These are phyloP conservation scores for Beauveria sp. DNA, from an alignment of 2,329 filamentous ascomycete species.

Conservation along the genomic window DNA sequence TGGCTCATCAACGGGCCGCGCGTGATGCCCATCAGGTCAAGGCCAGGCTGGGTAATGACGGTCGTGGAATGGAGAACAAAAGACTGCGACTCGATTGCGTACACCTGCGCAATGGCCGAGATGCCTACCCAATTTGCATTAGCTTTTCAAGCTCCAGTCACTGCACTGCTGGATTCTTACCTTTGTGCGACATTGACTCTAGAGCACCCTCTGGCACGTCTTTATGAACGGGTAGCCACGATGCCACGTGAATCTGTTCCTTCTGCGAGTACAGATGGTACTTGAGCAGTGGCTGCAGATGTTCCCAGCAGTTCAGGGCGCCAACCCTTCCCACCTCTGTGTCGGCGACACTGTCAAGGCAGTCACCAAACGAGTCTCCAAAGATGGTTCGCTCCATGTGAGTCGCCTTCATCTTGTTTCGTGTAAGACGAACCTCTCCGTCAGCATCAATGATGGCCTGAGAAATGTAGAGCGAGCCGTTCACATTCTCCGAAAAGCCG, in stretches of 20 bases:
- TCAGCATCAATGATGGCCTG: constrained; percentile 35
- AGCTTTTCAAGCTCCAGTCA: background rate
- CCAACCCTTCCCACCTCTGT: constrained; percentile 35
- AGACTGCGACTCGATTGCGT: background rate
- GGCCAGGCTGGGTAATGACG: background rate
- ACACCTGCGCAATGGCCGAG: background rate
- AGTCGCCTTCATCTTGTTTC: constrained; percentile 45
- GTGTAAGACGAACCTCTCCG: constrained; percentile 31
- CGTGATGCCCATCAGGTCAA: background rate
- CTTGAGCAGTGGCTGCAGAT: constrained; percentile 41
- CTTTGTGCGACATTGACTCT: background rate
- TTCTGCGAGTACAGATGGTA: constrained; percentile 36
- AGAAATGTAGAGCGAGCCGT: constrained; percentile 35
- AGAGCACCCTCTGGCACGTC: background rate
- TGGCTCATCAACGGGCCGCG: background rate
- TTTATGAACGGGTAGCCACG: constrained; percentile 33
- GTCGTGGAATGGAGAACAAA: background rate
- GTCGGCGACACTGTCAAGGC: constrained; percentile 32
- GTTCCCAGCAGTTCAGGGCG: constrained; percentile 42
- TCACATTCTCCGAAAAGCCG: constrained; percentile 34
- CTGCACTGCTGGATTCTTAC: background rate
- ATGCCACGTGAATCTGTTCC: constrained; percentile 39
- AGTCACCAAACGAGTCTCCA: constrained; percentile 34
- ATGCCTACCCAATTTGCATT: background rate
- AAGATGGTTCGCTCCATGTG: constrained; percentile 45